A percentile compares a stretch with the other conserved stretches of the same genome.
Evolutionary conservation across 805 yeast genomes (phyloP).

Genomic region (Yamadazyma scolyti): DNA sequence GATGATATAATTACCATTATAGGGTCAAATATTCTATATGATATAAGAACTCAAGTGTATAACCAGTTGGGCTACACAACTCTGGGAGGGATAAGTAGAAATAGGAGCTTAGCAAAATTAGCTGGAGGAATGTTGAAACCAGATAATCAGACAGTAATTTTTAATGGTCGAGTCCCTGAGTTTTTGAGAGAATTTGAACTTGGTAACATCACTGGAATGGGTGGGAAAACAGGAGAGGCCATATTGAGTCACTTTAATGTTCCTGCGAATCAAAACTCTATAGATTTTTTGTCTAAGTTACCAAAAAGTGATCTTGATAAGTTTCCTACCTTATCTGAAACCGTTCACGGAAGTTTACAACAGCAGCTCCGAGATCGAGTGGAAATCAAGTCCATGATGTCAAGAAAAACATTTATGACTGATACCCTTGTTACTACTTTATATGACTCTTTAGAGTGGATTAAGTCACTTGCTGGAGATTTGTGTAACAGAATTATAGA

Average conservation of each 20-base stretch:
- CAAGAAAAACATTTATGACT: slow-evolving; percentile 74
- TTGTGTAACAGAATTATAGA: slow-evolving; percentile 68
- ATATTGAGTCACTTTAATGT: slow-evolving; percentile 48
- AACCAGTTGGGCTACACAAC: slow-evolving; percentile 72
- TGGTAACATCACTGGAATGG: slow-evolving; percentile 83
- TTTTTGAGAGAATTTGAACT: slow-evolving; percentile 64
- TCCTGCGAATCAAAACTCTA: slow-evolving; percentile 45
- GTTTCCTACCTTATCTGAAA: slow-evolving; percentile 55
- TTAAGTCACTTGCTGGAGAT: slow-evolving; percentile 80
- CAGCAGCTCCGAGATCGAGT: slow-evolving; percentile 56
- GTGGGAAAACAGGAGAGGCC: slow-evolving; percentile 79
- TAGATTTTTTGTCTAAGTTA: slow-evolving; percentile 45
- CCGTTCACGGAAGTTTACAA: slow-evolving; percentile 61
- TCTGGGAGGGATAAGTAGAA: slow-evolving; percentile 81
- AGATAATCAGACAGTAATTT: slow-evolving; percentile 73
- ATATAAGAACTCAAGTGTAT: slow-evolving; percentile 52
- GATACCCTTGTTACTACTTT: slow-evolving; percentile 46
- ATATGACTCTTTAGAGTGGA: slow-evolving; percentile 70
- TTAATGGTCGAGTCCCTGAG: slow-evolving; percentile 40
- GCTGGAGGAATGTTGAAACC: slow-evolving; percentile 88
- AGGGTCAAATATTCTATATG: slow-evolving; percentile 58
- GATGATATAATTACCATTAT: slow-evolving; percentile 70
- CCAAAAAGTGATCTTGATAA: slow-evolving; percentile 23
- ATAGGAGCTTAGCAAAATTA: slow-evolving; percentile 76
- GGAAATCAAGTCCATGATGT: slow-evolving; percentile 80